A percentile compares a stretch with the other conserved stretches of the same genome.
Conservation (phyloP, 208 protist species). For the Phytomonas sp. region DNA sequence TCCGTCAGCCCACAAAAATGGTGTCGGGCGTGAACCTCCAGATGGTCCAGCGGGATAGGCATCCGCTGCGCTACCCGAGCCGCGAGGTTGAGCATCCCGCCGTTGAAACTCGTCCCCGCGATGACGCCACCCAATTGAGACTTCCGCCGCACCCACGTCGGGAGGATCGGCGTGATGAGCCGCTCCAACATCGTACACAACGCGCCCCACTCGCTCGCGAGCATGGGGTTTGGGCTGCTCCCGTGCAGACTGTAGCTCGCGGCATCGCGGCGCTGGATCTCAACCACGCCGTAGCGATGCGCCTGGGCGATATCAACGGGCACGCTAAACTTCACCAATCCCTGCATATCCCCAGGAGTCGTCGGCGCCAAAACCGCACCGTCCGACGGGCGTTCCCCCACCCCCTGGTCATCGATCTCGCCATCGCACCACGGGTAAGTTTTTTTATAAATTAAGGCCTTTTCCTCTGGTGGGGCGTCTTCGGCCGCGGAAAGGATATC, state of each 20-base stretch:
- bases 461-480: conserved; percentile 11
- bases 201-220: conserved; percentile 40
- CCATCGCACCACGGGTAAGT: conserved; percentile 1
- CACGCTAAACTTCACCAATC: conserved; percentile 31
- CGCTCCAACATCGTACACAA: conserved; percentile 32
- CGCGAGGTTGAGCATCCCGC: conserved; percentile 66
- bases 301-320: conserved; percentile 41
- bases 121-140: conserved; percentile 51
- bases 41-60: conserved; percentile 48
- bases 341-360: background rate
- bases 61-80: conserved; percentile 66
- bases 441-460: conserved; percentile 11
- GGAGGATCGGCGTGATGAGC: conserved; percentile 25
- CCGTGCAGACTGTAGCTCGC: conserved; percentile 22
- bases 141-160: conserved; percentile 55
- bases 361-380: background rate
- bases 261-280: conserved; percentile 39
- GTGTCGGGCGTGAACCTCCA: conserved; percentile 56
- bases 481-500: conserved; percentile 24
- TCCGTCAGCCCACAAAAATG: conserved; percentile 82
- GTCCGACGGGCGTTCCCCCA: background rate
- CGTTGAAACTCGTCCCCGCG: conserved; percentile 58
- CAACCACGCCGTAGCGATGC: conserved; percentile 47
- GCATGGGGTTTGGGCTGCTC: conserved; percentile 70
- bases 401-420: background rate